Evolutionary conservation across 2,329 filamentous ascomycete genomes (phyloP), one percentile per base, ranked within the genome.

Genomic region (Coleophoma crateriformis): DNA sequence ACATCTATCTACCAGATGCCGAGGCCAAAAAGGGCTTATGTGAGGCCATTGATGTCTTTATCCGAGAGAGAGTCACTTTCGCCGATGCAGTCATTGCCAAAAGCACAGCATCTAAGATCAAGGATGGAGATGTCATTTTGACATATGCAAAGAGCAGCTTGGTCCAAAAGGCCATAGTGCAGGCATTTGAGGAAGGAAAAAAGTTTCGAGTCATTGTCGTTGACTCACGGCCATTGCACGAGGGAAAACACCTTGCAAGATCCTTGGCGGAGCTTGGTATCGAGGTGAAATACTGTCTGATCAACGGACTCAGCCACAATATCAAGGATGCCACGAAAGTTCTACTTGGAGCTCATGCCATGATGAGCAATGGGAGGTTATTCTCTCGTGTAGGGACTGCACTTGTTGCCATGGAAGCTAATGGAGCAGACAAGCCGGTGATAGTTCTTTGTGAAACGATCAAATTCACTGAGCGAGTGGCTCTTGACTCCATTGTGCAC

Each of bases 301-400:
- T 95, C 37, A 86, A 88, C 52, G 90, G 85, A 13, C 75, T 95
- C 49, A 82, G 83, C 46, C 83, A 88, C 57, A 84, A 87, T 41
- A 79, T 96, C 47, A 81, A 83, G 54, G 75, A 82, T 34, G 82
- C 81, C 1, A 65, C 63, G 20, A 66, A 66, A 46, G 84, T 94
- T 10, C 80, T 97, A 46, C 75, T 99, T 1, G 91, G 90, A 12
- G 90, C 91, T 4, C 91, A 96, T 65, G 88, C 90, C 37, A 94
- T 99, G 83, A 94, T 96, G 71, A 91, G 88, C 58, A 97, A 97
- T 68, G 94, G 94, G 7, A 81, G 88, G 33, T 78, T 99, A 59
- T 95, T 95, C 68, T 92, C 88, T 4, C 83, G 90, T 17, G 83
- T 90, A 10, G 94, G 94, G 53, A 96, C 91, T 3, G 89, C 88